A percentile compares a stretch with the other conserved stretches of the same genome.
phyloP scores from a whole-genome alignment of 2,329 filamentous ascomycete genomes.

The Thielaviopsis ethacetica region DNA sequence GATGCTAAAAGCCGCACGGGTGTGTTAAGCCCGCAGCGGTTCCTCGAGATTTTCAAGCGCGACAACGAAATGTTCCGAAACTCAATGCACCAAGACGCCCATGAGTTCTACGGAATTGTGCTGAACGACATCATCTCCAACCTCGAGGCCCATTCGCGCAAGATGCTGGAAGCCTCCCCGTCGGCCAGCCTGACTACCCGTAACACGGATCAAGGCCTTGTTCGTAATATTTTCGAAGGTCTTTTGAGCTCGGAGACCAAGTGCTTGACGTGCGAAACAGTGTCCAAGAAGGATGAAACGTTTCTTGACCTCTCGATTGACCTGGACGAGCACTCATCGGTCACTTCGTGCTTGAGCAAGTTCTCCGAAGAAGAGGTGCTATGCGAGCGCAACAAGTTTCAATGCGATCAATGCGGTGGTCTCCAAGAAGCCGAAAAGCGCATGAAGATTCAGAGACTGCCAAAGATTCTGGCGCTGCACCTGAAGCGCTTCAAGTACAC shows the following conservation, averaged over 20 bases:
- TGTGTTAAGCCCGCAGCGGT: constrained; percentile 80
- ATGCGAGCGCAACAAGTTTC: constrained; percentile 96
- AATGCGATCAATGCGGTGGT: constrained; percentile 93
- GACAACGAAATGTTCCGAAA: constrained; percentile 97
- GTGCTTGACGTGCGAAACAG: constrained; percentile 89
- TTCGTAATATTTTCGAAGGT: constrained; percentile 93
- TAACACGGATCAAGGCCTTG: constrained; percentile 46
- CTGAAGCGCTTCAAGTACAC: constrained; percentile 98
- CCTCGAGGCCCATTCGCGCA: constrained; percentile 63
- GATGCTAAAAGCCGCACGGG: constrained; percentile 68
- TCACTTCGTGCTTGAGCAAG: constrained; percentile 85
- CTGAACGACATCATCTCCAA: constrained; percentile 94
- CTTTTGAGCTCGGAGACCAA: constrained; percentile 89
- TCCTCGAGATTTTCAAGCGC: constrained; percentile 80
- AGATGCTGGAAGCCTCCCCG: constrained; percentile 33
- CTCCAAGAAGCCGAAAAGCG: constrained; percentile 95
- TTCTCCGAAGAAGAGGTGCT: constrained; percentile 98
- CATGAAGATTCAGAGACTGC: constrained; percentile 96
- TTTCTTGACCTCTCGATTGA: constrained; percentile 95
- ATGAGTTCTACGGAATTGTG: constrained; percentile 88
- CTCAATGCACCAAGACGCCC: constrained; percentile 95
- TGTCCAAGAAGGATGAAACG: constrained; percentile 86
- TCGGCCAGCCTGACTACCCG: constrained; percentile 28
- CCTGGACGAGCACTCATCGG: constrained; percentile 84
- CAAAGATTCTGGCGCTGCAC: constrained; percentile 80